phyloP scores from a whole-genome alignment of 441 rosid species.

The Arabidopsis lyrata region DNA sequence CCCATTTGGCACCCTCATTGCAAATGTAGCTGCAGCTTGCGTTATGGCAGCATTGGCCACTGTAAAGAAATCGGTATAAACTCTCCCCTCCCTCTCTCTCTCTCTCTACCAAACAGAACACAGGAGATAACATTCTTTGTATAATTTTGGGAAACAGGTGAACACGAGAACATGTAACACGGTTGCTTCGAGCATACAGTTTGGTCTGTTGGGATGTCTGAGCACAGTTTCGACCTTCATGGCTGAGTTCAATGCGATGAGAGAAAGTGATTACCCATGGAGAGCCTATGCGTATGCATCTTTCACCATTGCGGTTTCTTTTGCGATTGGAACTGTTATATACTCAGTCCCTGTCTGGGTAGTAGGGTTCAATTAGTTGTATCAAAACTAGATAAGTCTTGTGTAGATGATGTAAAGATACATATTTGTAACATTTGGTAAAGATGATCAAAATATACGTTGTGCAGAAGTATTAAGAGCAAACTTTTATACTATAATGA shows the following conservation, averaged over 20 bases:
- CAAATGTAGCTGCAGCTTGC: slow-evolving; percentile 81
- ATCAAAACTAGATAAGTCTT: slow-evolving; percentile 16
- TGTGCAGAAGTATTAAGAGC: slow-evolving; percentile 25
- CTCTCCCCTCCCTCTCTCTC: neutral
- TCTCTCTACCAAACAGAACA: slow-evolving; percentile 21
- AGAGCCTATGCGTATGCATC: slow-evolving; percentile 75
- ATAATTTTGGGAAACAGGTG: slow-evolving; percentile 53
- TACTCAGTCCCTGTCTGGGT: slow-evolving; percentile 50
- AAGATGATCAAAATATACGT: slow-evolving; percentile 1
- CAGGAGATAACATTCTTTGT: slow-evolving; percentile 12
- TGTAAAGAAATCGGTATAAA: slow-evolving; percentile 63
- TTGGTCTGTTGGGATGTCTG: slow-evolving; percentile 86
- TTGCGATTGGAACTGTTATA: slow-evolving; percentile 60
- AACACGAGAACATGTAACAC: slow-evolving; percentile 56
- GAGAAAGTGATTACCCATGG: slow-evolving; percentile 66
- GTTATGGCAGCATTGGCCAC: slow-evolving; percentile 79
- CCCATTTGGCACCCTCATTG: slow-evolving; percentile 83
- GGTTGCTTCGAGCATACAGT: slow-evolving; percentile 62
- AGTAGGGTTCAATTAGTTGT: slow-evolving; percentile 30
- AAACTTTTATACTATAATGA: slow-evolving; percentile 36
- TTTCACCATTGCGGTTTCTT: slow-evolving; percentile 59
- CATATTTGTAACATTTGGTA: slow-evolving; percentile 1
- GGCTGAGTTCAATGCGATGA: slow-evolving; percentile 90
- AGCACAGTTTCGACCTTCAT: slow-evolving; percentile 95
- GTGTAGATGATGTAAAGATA: slow-evolving; percentile 4